Percentiles rank a stretch among this genome's conserved stretches.
Evolutionary conservation across 1,139 yeast genomes (phyloP).

Genomic region (Pichia sp.): DNA sequence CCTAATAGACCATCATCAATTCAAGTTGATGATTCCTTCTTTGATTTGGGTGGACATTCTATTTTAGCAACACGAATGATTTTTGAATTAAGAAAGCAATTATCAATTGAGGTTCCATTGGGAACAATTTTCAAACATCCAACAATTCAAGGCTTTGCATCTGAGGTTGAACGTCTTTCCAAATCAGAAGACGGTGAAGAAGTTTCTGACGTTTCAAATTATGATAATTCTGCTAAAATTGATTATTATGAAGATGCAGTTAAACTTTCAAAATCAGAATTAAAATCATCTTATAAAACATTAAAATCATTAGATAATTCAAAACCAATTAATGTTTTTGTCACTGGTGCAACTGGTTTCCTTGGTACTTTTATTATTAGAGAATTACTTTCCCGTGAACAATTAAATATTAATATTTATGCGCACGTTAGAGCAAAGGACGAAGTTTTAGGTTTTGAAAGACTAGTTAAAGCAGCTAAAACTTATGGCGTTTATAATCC

Average conservation of each 20-base stretch:
- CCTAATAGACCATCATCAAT: constrained; percentile 81
- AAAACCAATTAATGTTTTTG: constrained; percentile 55
- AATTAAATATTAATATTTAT: constrained; percentile 48
- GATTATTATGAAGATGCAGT: constrained; percentile 76
- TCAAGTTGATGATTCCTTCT: constrained; percentile 79
- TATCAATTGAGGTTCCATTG: constrained; percentile 76
- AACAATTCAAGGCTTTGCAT: constrained; percentile 72
- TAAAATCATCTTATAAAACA: constrained; percentile 39
- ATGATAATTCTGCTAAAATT: constrained; percentile 26
- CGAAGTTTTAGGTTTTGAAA: constrained; percentile 60
- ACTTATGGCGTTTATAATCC: constrained; percentile 87
- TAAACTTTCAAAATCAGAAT: constrained; percentile 38
- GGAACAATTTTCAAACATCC: constrained; percentile 89
- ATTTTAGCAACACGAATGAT: constrained; percentile 96
- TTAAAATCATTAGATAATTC: constrained; percentile 32
- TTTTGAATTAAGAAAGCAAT: constrained; percentile 74
- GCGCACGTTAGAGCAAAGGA: constrained; percentile 90
- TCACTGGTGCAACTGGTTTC: constrained; percentile 97
- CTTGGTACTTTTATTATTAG: constrained; percentile 82
- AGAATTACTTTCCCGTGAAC: constrained; percentile 55
- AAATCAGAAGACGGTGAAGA: constrained; percentile 36
- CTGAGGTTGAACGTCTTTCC: constrained; percentile 54
- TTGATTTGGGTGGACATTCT: constrained; percentile 97
- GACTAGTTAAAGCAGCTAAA: constrained; percentile 69
- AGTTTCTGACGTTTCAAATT: constrained; percentile 19